Conservation (phyloP, 2,329 filamentous ascomycete species). For the Alternaria infectoria region DNA sequence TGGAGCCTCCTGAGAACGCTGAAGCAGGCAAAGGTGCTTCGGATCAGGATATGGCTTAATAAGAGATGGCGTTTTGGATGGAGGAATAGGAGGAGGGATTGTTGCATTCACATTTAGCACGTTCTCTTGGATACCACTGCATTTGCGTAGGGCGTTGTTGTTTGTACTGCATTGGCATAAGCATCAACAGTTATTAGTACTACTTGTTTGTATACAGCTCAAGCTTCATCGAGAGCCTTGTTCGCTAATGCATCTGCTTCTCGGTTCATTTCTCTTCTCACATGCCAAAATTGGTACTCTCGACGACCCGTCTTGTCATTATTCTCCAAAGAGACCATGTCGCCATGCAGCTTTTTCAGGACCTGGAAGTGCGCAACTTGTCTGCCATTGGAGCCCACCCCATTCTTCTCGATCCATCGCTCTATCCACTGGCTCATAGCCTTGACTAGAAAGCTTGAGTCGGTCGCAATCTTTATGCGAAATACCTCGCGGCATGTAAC, state of each 20-base stretch:
- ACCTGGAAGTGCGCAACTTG: conserved; percentile 33
- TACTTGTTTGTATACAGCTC: conserved; percentile 20
- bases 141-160: conserved; percentile 11
- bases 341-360: conserved; percentile 15
- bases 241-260: conserved; percentile 25
- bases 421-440: conserved; percentile 40
- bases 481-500: too few species aligned
- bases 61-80: not conserved
- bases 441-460: conserved; percentile 46
- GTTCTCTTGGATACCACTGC: conserved; percentile 25
- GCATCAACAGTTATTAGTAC: not conserved
- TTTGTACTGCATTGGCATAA: conserved; percentile 3
- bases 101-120: conserved; percentile 22
- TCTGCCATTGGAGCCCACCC: conserved; percentile 27
- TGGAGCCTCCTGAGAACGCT: conserved; percentile 9
- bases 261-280: conserved; percentile 27
- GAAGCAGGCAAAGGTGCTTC: conserved; percentile 12
- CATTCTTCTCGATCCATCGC: conserved; percentile 41
- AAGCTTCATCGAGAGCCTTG: conserved; percentile 43
- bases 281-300: conserved; percentile 29
- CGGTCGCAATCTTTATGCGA: conserved; percentile 26
- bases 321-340: too few species aligned
- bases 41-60: conserved; percentile 28
- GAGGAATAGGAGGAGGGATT: not conserved
- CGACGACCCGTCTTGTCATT: too few species aligned